Evolutionary conservation across 1,284 basidiomycete genomes (phyloP).

Genomic region (Pisolithus thermaeus): DNA sequence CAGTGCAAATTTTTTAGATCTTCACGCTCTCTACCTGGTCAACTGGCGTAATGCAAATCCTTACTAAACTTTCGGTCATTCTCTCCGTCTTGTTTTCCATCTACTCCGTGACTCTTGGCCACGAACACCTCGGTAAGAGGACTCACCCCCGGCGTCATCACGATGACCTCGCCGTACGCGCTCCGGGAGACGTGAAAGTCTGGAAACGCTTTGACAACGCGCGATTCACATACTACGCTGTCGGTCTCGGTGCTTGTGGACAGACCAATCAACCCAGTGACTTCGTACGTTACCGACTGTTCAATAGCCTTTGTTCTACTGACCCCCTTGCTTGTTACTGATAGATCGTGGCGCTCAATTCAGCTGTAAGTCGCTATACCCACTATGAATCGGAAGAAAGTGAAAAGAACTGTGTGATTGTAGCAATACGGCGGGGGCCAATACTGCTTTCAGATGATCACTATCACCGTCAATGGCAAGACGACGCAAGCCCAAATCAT

Average conservation of each 20-base stretch:
- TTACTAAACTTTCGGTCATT: constrained; percentile 14
- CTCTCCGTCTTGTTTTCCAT: constrained; percentile 17
- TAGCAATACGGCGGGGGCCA: constrained; percentile 38
- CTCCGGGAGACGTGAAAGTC: constrained; percentile 19
- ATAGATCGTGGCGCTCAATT: constrained; percentile 32
- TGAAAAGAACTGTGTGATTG: constrained; percentile 7
- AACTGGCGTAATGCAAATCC: constrained; percentile 18
- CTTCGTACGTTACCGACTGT: constrained; percentile 17
- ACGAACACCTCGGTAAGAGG: constrained; percentile 19
- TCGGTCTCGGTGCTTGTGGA: constrained; percentile 27
- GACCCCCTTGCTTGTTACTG: neutral
- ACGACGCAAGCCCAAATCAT: constrained; percentile 45
- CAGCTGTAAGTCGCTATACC: constrained; percentile 12
- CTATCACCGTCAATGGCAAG: constrained; percentile 51
- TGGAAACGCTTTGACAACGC: constrained; percentile 17
- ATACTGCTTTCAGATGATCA: constrained; percentile 50
- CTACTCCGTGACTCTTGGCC: constrained; percentile 12
- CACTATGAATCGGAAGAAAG: neutral
- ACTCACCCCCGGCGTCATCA: constrained; percentile 19
- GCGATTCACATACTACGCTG: constrained; percentile 26
- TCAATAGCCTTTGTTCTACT: neutral
- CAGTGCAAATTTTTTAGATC: constrained; percentile 1
- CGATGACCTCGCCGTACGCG: constrained; percentile 21
- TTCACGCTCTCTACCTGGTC: constrained; percentile 7
- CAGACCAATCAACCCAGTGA: constrained; percentile 10